phyloP scores from a whole-genome alignment of 192 early-diverging fungal species.

The Phycomyces blakesleeanus region DNA sequence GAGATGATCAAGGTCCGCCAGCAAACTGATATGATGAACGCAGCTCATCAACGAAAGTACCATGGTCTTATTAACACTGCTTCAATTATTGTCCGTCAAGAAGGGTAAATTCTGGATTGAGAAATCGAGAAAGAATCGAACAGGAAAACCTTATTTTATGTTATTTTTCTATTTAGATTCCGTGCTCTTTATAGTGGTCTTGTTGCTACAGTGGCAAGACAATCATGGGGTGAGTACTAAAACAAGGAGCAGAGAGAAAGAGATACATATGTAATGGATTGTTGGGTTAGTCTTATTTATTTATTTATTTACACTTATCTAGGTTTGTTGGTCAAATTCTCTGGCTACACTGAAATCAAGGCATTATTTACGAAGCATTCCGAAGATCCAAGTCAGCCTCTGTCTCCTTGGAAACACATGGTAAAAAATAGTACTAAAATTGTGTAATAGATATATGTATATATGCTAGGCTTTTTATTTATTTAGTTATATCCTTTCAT shows the following conservation, averaged over 20 bases:
- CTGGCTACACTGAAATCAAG: conserved; percentile 36
- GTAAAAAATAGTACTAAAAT: conserved; percentile 14
- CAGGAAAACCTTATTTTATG: neutral
- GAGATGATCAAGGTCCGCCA: conserved; percentile 44
- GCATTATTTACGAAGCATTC: conserved; percentile 28
- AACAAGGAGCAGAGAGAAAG: conserved; percentile 3
- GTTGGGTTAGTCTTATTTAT: neutral
- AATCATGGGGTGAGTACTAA: conserved; percentile 38
- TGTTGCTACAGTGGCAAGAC: conserved; percentile 38
- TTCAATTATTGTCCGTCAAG: conserved; percentile 27
- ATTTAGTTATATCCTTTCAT: too few relatives aligned
- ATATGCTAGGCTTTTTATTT: too few relatives aligned
- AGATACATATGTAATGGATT: too few relatives aligned
- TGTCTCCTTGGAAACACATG: conserved; percentile 37
- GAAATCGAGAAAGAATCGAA: neutral
- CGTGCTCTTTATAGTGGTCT: conserved; percentile 40
- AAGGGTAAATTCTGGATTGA: conserved; percentile 31
- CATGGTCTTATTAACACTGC: conserved; percentile 33
- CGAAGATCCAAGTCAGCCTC: conserved; percentile 17
- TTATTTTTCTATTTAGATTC: conserved; percentile 17
- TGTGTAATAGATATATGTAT: too few relatives aligned
- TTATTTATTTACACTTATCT: neutral
- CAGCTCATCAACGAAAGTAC: conserved; percentile 30
- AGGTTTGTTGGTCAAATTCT: conserved; percentile 40
- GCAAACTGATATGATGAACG: conserved; percentile 38